Conservation (phyloP, 1,284 basidiomycete genomes). For the Moesziomyces sp. region DNA sequence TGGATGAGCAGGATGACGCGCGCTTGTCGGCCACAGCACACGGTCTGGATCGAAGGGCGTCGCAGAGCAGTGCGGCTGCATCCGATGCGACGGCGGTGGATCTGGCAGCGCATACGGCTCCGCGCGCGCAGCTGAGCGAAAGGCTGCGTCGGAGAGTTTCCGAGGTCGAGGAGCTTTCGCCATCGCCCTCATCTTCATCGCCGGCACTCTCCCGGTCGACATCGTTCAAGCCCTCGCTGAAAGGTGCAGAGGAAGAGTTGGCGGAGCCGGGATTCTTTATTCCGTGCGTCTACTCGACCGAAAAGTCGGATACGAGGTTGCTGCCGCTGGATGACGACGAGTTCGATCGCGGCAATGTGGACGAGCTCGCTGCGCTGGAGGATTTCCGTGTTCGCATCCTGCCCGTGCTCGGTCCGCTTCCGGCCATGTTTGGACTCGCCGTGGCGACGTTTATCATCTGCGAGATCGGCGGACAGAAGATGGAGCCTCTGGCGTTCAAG, state of each 20-base stretch:
- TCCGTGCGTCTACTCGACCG: constrained; percentile 86
- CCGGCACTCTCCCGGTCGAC: constrained; percentile 34
- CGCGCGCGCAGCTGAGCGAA: constrained; percentile 10
- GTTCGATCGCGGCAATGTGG: constrained; percentile 86
- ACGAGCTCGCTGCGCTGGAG: constrained; percentile 89
- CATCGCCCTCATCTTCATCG: constrained; percentile 27
- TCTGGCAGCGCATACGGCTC: constrained; percentile 24
- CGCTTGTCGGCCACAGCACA: constrained; percentile 1
- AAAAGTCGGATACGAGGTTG: constrained; percentile 83
- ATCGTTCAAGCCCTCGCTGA: constrained; percentile 29
- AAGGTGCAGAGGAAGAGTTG: constrained; percentile 6
- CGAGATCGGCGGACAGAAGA: constrained; percentile 59
- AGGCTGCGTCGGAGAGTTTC: constrained; percentile 21
- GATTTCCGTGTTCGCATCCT: constrained; percentile 92
- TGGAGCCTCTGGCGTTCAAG: constrained; percentile 63
- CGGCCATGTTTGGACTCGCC: constrained; percentile 66
- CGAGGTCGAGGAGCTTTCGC: constrained; percentile 42
- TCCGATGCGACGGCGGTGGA: constrained; percentile 44
- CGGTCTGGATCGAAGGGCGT: constrained; percentile 14
- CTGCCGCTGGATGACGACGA: constrained; percentile 92
- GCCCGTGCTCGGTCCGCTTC: constrained; percentile 78
- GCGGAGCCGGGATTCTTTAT: constrained; percentile 49
- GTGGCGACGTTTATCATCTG: constrained; percentile 65
- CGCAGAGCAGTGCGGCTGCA: constrained; percentile 37
- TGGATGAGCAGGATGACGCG: constrained; percentile 23